Conservation (phyloP, 176 grass and related monocot genomes). For the Raddia guianensis region DNA sequence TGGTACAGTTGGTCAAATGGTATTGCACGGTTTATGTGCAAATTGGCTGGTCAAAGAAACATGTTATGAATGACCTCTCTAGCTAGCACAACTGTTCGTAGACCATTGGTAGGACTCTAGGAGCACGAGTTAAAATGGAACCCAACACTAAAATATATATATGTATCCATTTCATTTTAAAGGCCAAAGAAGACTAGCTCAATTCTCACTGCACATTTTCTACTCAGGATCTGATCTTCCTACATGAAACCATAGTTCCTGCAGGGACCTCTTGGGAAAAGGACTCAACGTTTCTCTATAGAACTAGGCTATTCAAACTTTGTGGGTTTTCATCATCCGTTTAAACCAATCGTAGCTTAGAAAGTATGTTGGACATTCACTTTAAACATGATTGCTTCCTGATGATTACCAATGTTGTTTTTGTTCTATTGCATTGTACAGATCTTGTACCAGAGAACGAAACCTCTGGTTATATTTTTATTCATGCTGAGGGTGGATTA, state of each 20-base stretch:
- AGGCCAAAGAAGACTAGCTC: neutral
- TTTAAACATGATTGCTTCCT: conserved; percentile 29
- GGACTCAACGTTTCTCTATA: neutral
- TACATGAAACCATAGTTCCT: neutral
- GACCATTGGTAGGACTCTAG: neutral
- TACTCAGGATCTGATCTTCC: neutral
- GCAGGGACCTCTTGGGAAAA: neutral
- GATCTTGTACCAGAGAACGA: conserved; percentile 78
- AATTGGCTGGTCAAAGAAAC: neutral
- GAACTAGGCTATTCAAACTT: neutral
- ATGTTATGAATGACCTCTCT: neutral
- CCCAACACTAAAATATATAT: neutral
- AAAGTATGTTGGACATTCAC: conserved; percentile 5
- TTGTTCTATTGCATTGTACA: conserved; percentile 39
- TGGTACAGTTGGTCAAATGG: neutral
- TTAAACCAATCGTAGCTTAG: neutral
- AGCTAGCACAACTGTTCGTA: neutral
- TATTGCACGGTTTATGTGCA: neutral
- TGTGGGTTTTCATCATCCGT: neutral
- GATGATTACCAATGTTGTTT: neutral
- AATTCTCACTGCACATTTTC: neutral
- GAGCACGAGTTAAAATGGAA: neutral
- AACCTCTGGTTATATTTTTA: conserved; percentile 93
- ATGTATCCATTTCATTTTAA: conserved; percentile 3
- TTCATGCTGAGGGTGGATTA: conserved; percentile 95